Evolutionary conservation across 148 eudicot species (phyloP).

Genomic region (Cornus kousa): DNA sequence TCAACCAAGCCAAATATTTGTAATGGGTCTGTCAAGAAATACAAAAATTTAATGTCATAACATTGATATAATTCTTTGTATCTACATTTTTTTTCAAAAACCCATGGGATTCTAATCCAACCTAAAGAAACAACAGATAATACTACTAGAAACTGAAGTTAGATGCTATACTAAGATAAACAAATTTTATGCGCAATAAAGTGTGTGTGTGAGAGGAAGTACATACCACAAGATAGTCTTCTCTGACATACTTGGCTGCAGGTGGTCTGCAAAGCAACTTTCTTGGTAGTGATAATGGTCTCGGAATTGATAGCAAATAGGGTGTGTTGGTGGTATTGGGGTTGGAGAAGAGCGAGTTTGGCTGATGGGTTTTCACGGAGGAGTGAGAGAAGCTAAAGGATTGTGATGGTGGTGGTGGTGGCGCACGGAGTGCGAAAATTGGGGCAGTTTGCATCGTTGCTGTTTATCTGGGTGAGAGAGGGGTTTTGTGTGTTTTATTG

Average conservation of each 20-base stretch:
- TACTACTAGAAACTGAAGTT: background rate
- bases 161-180: background rate
- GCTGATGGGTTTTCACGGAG: conserved; percentile 17
- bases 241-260: conserved; percentile 60
- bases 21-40: background rate
- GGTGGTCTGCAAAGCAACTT: conserved; percentile 61
- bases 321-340: conserved; percentile 7
- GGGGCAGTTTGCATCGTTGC: conserved; percentile 40
- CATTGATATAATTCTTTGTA: too few relatives aligned
- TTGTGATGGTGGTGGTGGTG: conserved; percentile 12
- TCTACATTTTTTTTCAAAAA: background rate
- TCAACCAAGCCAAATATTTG: background rate
- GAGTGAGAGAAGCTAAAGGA: background rate
- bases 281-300: conserved; percentile 22
- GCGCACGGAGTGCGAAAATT: conserved; percentile 17
- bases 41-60: too few relatives aligned
- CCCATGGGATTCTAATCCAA: background rate
- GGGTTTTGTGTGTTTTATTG: background rate
- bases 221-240: conserved; percentile 90
- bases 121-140: background rate
- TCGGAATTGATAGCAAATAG: conserved; percentile 27
- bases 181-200: background rate
- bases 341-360: conserved; percentile 29
- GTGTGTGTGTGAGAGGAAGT: background rate
- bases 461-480: background rate